Percentiles rank a stretch among this genome's conserved stretches.
These are phyloP conservation scores for Pseudoneurospora amorphoporcata DNA, from an alignment of 495 filamentous ascomycete species.

Conservation along the genomic window DNA sequence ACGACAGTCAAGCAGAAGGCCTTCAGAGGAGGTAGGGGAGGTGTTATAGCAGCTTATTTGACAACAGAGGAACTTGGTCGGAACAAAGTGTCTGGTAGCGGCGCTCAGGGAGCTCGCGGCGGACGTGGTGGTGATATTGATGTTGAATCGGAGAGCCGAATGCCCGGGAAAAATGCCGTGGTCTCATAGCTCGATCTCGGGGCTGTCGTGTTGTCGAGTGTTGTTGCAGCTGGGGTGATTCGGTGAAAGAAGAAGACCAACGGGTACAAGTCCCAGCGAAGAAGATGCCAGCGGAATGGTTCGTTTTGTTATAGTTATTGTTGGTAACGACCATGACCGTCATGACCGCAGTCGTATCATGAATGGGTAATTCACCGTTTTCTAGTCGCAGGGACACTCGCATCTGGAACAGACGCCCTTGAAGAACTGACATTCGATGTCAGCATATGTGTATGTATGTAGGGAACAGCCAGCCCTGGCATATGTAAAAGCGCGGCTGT, in stretches of 20 bases:
- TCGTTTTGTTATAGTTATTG: neutral
- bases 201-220: neutral
- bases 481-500: neutral
- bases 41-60: conserved; percentile 21
- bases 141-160: neutral
- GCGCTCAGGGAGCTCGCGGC: neutral
- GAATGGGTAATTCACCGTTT: neutral
- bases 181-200: neutral
- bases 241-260: neutral
- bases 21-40: conserved; percentile 40
- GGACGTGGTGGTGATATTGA: neutral
- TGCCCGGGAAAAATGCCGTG: neutral
- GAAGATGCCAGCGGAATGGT: neutral
- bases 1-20: conserved; percentile 27
- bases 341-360: neutral
- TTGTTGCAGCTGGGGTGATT: neutral
- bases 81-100: neutral
- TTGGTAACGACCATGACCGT: neutral
- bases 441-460: neutral
- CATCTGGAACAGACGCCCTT: neutral
- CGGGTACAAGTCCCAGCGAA: neutral
- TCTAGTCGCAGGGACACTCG: neutral
- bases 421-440: neutral
- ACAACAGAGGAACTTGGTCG: neutral
- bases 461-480: neutral